Conservation (phyloP, 305 asterid genomes). For the Euphrasia arctica region DNA sequence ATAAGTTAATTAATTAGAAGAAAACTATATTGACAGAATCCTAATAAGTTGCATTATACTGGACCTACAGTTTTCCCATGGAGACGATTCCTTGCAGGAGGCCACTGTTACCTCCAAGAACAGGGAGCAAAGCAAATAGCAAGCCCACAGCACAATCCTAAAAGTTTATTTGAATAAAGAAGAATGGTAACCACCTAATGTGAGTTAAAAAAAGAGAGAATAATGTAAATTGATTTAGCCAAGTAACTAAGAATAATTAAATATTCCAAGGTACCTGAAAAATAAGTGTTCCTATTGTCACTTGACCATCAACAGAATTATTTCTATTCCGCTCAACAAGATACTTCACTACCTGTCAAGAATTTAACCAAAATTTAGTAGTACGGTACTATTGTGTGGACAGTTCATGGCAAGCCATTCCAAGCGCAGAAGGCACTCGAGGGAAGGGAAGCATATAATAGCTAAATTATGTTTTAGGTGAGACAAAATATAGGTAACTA, state of each 20-base stretch:
- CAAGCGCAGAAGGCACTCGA: constrained; percentile 1
- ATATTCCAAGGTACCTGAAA: constrained; percentile 52
- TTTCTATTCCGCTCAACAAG: constrained; percentile 61
- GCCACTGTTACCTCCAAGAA: constrained; percentile 79
- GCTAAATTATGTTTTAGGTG: too few relatives aligned
- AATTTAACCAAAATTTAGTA: constrained; percentile 19
- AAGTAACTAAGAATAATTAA: constrained; percentile 14
- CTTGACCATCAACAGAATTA: constrained; percentile 73
- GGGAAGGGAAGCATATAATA: constrained; percentile 10
- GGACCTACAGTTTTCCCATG: constrained; percentile 72
- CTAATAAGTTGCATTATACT: constrained; percentile 20
- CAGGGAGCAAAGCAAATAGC: constrained; percentile 80
- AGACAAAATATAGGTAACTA: constrained; percentile 28
- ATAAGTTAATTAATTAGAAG: constrained; percentile 22
- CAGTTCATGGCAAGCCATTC: constrained; percentile 8
- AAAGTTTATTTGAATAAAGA: constrained; percentile 20
- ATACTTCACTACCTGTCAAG: constrained; percentile 67
- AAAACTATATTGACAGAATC: background rate
- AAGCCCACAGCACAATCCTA: constrained; percentile 92
- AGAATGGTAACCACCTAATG: constrained; percentile 2
- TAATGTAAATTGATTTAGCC: constrained; percentile 13
- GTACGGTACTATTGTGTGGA: too few relatives aligned
- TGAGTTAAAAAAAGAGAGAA: background rate
- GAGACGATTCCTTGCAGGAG: constrained; percentile 67
- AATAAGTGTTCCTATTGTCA: constrained; percentile 78